Evolutionary conservation across 2,329 filamentous ascomycete genomes (phyloP).

Genomic region (Verruconis gallopava): DNA sequence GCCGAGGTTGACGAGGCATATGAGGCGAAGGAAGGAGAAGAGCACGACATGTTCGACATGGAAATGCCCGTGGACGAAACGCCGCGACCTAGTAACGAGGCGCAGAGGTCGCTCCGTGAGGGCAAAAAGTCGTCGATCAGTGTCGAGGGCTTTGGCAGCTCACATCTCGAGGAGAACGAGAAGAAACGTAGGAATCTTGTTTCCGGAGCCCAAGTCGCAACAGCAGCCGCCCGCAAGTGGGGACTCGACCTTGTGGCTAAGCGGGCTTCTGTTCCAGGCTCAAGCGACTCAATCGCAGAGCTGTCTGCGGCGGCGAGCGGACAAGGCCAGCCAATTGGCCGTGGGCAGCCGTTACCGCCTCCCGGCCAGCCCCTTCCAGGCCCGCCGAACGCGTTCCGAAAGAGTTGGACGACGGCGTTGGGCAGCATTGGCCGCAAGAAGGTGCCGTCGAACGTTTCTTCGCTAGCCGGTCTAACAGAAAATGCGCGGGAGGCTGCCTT

Average conservation of each 20-base stretch:
- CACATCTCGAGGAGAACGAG: slow-evolving; percentile 6
- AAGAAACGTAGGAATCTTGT: background rate
- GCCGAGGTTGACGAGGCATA: background rate
- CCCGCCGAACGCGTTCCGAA: background rate
- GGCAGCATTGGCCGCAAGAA: background rate
- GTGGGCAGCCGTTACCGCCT: slow-evolving; percentile 69
- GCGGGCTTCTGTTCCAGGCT: slow-evolving; percentile 21
- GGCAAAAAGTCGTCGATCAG: slow-evolving; percentile 36
- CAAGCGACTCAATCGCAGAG: slow-evolving; percentile 15
- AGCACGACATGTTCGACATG: background rate
- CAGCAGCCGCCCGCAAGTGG: slow-evolving; percentile 49
- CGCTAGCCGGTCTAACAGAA: background rate
- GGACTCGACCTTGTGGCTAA: slow-evolving; percentile 36
- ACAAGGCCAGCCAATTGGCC: slow-evolving; percentile 59
- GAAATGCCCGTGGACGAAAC: slow-evolving; percentile 13
- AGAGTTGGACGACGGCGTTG: background rate
- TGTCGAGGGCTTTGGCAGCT: slow-evolving; percentile 29
- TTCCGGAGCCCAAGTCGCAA: slow-evolving; percentile 32
- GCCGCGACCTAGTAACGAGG: background rate
- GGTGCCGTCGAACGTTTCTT: background rate
- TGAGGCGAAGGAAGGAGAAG: background rate
- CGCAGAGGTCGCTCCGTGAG: background rate
- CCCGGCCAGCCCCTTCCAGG: slow-evolving; percentile 63
- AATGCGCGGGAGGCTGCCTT: background rate
- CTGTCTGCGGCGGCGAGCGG: slow-evolving; percentile 16